Conservation (phyloP, 495 filamentous ascomycete genomes). For the Tetracladium marchalianum region DNA sequence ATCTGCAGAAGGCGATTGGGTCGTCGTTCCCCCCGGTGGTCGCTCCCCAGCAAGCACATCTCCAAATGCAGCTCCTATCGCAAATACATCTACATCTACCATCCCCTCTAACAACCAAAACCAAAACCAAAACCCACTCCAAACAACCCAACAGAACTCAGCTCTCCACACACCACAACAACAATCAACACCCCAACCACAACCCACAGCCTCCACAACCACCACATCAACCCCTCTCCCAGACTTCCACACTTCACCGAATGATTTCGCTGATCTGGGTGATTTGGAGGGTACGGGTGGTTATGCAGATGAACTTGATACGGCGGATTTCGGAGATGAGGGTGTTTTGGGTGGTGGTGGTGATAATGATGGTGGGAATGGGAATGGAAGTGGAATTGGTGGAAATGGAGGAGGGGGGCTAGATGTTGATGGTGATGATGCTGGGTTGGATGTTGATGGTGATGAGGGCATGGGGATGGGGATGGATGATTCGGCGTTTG, state of each 20-base stretch:
- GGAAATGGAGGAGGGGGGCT: slow-evolving; percentile 43
- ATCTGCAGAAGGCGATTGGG: slow-evolving; percentile 37
- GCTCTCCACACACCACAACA: not conserved
- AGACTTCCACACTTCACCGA: slow-evolving; percentile 31
- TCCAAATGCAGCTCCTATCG: slow-evolving; percentile 2
- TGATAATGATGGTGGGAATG: slow-evolving; percentile 19
- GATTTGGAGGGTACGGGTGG: slow-evolving; percentile 34
- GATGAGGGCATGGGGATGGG: slow-evolving; percentile 31
- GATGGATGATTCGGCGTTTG: slow-evolving; percentile 47
- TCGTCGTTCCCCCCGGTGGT: slow-evolving; percentile 41
- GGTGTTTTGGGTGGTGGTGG: slow-evolving; percentile 39
- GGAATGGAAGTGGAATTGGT: slow-evolving; percentile 26
- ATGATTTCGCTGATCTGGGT: slow-evolving; percentile 39
- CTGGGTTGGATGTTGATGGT: slow-evolving; percentile 22
- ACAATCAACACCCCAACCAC: not conserved
- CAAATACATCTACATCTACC: not conserved
- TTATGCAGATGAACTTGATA: slow-evolving; percentile 38
- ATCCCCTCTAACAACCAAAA: slow-evolving; percentile 1
- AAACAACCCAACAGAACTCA: slow-evolving; percentile 5
- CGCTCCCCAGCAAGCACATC: slow-evolving; percentile 21
- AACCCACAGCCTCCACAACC: slow-evolving; percentile 13
- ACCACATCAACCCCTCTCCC: slow-evolving; percentile 19
- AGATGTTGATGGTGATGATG: slow-evolving; percentile 34
- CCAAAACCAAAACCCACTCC: not conserved
- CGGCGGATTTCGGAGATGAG: slow-evolving; percentile 31